Conservation (phyloP, 2,329 filamentous ascomycete species). For the Hypoxylon sp. region DNA sequence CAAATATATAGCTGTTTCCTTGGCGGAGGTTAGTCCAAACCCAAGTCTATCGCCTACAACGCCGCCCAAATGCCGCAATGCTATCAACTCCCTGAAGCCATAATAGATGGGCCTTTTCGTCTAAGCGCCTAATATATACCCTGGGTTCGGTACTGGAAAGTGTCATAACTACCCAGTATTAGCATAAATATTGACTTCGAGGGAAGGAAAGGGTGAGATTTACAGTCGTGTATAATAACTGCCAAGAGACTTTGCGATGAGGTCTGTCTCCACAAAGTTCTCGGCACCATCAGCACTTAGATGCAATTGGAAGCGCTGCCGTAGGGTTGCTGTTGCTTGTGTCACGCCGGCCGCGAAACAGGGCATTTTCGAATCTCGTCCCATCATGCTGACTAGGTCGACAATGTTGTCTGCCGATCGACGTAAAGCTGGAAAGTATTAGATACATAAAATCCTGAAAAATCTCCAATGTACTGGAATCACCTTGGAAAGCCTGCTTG, state of each 20-base stretch:
- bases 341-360: conserved; percentile 82
- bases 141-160: conserved; percentile 88
- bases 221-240: conserved; percentile 90
- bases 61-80: conserved; percentile 51
- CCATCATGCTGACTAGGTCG: conserved; percentile 87
- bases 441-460: not conserved
- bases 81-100: conserved; percentile 40
- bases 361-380: conserved; percentile 84
- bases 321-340: conserved; percentile 75
- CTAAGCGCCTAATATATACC: conserved; percentile 76
- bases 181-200: conserved; percentile 27
- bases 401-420: conserved; percentile 84
- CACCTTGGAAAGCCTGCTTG: conserved; percentile 86
- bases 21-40: conserved; percentile 47
- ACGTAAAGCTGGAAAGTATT: conserved; percentile 69
- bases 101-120: conserved; percentile 28
- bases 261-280: conserved; percentile 81
- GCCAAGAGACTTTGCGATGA: conserved; percentile 83
- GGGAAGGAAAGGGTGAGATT: conserved; percentile 52
- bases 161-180: conserved; percentile 73
- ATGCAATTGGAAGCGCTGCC: conserved; percentile 84
- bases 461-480: not conserved
- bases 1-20: conserved; percentile 41
- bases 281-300: conserved; percentile 86
- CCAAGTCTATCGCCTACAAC: conserved; percentile 50